Evolutionary conservation across 192 early-diverging fungal genomes (phyloP).

Genomic region (Linnemannia zychae): DNA sequence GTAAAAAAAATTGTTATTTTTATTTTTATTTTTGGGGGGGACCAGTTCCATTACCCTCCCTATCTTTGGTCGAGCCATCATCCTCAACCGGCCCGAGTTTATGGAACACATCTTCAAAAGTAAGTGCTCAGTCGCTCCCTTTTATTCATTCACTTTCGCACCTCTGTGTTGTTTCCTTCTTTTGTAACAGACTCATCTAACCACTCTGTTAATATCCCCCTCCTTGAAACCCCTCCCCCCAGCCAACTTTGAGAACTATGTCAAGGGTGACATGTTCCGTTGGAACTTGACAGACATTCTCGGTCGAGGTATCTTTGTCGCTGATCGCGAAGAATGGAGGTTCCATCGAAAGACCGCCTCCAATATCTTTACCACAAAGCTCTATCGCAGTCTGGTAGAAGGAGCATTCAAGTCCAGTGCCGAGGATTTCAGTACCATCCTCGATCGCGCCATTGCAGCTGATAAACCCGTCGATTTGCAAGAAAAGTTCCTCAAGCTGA

Average conservation of each 20-base stretch:
- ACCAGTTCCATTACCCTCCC: conserved; percentile 30
- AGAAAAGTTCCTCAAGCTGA: conserved; percentile 56
- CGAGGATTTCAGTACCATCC: background rate
- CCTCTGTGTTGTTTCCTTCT: too few species aligned
- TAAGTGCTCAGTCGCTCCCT: background rate
- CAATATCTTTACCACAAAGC: conserved; percentile 37
- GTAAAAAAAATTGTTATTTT: background rate
- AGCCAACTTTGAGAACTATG: conserved; percentile 41
- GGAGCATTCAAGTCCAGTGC: conserved; percentile 25
- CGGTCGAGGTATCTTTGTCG: conserved; percentile 67
- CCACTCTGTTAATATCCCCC: background rate
- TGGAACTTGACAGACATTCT: conserved; percentile 47
- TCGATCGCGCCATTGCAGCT: background rate
- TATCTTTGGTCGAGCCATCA: conserved; percentile 29
- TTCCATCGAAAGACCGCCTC: conserved; percentile 62
- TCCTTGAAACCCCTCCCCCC: too few species aligned
- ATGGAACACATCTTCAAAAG: conserved; percentile 50
- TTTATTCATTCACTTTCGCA: background rate
- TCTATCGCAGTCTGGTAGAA: conserved; percentile 19
- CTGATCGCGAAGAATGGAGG: conserved; percentile 64
- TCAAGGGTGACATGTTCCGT: conserved; percentile 32
- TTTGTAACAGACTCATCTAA: too few species aligned
- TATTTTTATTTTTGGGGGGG: background rate
- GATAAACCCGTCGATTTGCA: conserved; percentile 54
- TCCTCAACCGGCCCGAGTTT: conserved; percentile 41